Evolutionary conservation across 129 eudicot genomes (phyloP).

Genomic region (Flaveria brownii): DNA sequence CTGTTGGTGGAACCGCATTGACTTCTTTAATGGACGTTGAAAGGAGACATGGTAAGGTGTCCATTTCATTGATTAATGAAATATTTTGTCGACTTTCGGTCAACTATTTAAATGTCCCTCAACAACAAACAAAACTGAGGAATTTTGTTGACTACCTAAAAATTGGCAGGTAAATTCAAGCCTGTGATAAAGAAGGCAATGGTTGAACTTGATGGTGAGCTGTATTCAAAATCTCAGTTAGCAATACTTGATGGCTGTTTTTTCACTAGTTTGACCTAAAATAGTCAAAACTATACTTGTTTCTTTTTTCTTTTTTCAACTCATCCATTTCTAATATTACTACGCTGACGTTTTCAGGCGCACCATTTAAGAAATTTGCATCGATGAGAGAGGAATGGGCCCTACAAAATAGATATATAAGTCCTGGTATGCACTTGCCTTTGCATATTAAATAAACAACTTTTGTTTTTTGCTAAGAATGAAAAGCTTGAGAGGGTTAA

Average conservation of each 20-base stretch:
- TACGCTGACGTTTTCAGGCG: slow-evolving; percentile 50
- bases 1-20: slow-evolving; percentile 96
- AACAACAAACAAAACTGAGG: too few relatives aligned
- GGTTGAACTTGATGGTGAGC: slow-evolving; percentile 96
- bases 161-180: slow-evolving; percentile 73
- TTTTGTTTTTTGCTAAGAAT: too few relatives aligned
- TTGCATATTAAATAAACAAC: too few relatives aligned
- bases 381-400: slow-evolving; percentile 92
- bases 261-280: not conserved
- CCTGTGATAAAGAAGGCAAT: slow-evolving; percentile 99
- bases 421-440: slow-evolving; percentile 64
- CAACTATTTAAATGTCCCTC: not conserved
- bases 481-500: too few relatives aligned
- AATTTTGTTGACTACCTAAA: not conserved
- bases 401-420: slow-evolving; percentile 69
- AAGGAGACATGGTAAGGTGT: slow-evolving; percentile 85
- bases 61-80: not conserved
- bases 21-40: slow-evolving; percentile 95
- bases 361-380: slow-evolving; percentile 82
- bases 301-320: not conserved
- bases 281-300: not conserved
- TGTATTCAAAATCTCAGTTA: not conserved
- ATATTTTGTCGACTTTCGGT: not conserved
- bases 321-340: slow-evolving; percentile 2
- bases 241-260: not conserved